These are phyloP conservation scores for Candida anutae DNA, from an alignment of 1,139 yeast species.

Conservation along the genomic window DNA sequence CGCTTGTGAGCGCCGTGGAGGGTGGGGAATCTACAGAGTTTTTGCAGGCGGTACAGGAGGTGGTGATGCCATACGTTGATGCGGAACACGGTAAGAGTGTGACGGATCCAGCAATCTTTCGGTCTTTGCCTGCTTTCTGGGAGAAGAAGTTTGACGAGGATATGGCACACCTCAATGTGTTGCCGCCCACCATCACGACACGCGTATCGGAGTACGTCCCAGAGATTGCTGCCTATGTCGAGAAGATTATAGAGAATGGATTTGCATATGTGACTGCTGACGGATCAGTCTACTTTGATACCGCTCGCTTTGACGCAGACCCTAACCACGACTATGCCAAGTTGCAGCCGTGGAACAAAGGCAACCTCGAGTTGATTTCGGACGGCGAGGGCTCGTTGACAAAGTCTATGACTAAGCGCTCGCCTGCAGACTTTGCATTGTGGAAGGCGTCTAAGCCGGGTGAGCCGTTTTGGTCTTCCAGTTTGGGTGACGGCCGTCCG, in stretches of 20 bases:
- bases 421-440: constrained; percentile 83
- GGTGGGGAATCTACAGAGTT: constrained; percentile 25
- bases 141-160: constrained; percentile 78
- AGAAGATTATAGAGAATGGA: constrained; percentile 66
- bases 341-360: constrained; percentile 97
- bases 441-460: constrained; percentile 98
- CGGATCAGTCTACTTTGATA: constrained; percentile 95
- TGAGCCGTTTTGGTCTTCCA: constrained; percentile 92
- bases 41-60: constrained; percentile 52
- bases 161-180: constrained; percentile 77
- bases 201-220: constrained; percentile 97
- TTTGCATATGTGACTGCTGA: constrained; percentile 76
- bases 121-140: constrained; percentile 82
- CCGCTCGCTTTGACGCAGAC: constrained; percentile 65
- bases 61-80: constrained; percentile 70
- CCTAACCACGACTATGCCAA: constrained; percentile 83
- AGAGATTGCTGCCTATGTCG: constrained; percentile 75
- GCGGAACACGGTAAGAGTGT: constrained; percentile 63
- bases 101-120: constrained; percentile 78
- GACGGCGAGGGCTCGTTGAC: constrained; percentile 94
- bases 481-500: constrained; percentile 98
- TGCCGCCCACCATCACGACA: constrained; percentile 79
- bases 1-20: constrained; percentile 16
- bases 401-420: constrained; percentile 51
- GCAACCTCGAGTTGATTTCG: constrained; percentile 72